Evolutionary conservation across 176 grass and related monocot genomes (phyloP).

Genomic region (Themeda triandra): DNA sequence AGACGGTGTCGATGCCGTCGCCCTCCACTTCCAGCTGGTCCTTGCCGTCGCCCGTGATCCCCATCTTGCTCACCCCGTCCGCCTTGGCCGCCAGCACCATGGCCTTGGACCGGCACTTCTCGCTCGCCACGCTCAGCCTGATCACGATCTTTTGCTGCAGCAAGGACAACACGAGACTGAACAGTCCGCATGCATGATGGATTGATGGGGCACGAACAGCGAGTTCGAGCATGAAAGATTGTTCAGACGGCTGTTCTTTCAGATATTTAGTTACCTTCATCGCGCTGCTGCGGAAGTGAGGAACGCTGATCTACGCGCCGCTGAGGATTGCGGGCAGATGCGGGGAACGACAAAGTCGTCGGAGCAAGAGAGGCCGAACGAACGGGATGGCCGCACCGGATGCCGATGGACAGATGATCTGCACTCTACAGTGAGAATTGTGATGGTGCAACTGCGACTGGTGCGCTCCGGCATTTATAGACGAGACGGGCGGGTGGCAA

Average conservation of each 20-base stretch:
- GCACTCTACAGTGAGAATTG: background rate
- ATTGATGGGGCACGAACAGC: too few relatives aligned
- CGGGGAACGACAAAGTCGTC: background rate
- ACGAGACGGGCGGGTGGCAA: too few relatives aligned
- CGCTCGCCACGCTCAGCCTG: background rate
- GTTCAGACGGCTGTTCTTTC: background rate
- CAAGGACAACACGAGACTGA: background rate
- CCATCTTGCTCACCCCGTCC: conserved; percentile 23
- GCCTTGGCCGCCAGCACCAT: background rate
- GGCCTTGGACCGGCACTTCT: background rate
- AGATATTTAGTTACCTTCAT: background rate
- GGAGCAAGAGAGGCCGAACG: too few relatives aligned
- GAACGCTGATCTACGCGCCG: too few relatives aligned
- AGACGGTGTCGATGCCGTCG: conserved; percentile 26
- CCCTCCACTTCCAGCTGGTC: conserved; percentile 54
- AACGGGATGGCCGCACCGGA: too few relatives aligned
- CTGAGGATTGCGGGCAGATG: too few relatives aligned
- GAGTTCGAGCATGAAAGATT: background rate
- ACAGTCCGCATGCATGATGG: too few relatives aligned
- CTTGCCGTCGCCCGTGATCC: conserved; percentile 36
- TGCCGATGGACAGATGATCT: too few relatives aligned
- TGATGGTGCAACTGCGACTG: too few relatives aligned
- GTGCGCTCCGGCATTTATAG: too few relatives aligned
- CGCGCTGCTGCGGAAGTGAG: too few relatives aligned
- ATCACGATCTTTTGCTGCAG: background rate